Conservation (phyloP, 2,329 filamentous ascomycete species). For the Penicillium hordei region DNA sequence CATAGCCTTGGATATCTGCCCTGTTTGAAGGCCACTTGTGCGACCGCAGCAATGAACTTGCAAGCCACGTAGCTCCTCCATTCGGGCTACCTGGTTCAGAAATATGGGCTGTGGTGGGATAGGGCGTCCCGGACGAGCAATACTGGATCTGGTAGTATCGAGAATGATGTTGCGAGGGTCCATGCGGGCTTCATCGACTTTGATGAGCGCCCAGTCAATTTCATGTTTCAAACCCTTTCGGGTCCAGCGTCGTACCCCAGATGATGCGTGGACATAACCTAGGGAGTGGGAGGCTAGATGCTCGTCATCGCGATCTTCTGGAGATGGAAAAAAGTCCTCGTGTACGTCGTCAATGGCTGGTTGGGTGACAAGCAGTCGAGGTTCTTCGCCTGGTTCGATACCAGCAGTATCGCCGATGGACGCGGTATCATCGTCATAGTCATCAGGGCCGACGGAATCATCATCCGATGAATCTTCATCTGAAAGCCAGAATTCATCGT, state of each 20-base stretch:
- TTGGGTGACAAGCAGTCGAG: conserved; percentile 81
- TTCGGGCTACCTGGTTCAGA: conserved; percentile 58
- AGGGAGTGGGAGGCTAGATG: conserved; percentile 78
- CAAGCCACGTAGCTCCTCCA: conserved; percentile 64
- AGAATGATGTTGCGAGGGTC: conserved; percentile 70
- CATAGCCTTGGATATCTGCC: conserved; percentile 73
- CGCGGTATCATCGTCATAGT: conserved; percentile 55
- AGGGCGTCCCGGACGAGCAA: conserved; percentile 48
- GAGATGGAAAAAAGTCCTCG: conserved; percentile 78
- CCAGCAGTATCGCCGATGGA: conserved; percentile 74
- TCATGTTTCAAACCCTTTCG: conserved; percentile 76
- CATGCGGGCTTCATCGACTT: conserved; percentile 69
- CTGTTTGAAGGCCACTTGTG: conserved; percentile 78
- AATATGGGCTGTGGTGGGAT: conserved; percentile 39
- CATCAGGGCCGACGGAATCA: conserved; percentile 51
- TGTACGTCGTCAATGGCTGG: conserved; percentile 86
- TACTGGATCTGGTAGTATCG: conserved; percentile 23
- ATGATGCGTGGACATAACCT: conserved; percentile 84
- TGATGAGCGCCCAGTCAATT: conserved; percentile 92
- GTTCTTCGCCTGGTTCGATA: conserved; percentile 70
- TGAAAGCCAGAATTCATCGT: conserved; percentile 47
- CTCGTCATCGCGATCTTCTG: conserved; percentile 73
- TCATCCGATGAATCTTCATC: conserved; percentile 55
- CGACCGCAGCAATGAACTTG: conserved; percentile 85
- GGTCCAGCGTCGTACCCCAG: conserved; percentile 75